These are phyloP conservation scores for Verticillium longisporum DNA, from an alignment of 2,329 filamentous ascomycete genomes.

Conservation along the genomic window DNA sequence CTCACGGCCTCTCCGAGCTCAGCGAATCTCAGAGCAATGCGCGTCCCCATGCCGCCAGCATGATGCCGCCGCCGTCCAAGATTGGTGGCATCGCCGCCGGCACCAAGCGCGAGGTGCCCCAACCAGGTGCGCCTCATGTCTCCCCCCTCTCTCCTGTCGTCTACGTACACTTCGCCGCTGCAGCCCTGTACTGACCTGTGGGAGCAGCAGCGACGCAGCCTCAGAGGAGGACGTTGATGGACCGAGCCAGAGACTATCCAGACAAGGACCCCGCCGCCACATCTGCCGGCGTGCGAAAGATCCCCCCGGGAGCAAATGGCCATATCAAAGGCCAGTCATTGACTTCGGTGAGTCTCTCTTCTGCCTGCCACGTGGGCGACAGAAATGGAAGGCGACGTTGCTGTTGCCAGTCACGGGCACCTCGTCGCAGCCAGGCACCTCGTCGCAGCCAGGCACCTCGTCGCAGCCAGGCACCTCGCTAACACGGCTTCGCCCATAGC, in stretches of 20 bases:
- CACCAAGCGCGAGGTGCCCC: constrained; percentile 44
- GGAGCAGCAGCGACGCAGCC: constrained; percentile 47
- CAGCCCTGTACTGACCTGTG: constrained; percentile 4
- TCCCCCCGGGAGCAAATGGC: constrained; percentile 6
- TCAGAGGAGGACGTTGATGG: constrained; percentile 53
- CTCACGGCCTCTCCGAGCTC: constrained; percentile 42
- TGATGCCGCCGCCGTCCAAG: constrained; percentile 28
- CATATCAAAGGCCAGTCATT: constrained; percentile 1
- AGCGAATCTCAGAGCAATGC: constrained; percentile 55
- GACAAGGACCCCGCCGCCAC: constrained; percentile 29
- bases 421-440: too few relatives aligned
- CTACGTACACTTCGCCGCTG: too few relatives aligned
- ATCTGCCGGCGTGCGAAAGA: constrained; percentile 6
- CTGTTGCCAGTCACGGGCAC: too few relatives aligned
- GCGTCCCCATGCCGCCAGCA: constrained; percentile 36
- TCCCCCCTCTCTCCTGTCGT: too few relatives aligned
- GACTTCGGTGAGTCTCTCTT: constrained; percentile 6
- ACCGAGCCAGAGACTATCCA: constrained; percentile 46
- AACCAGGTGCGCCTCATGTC: constrained; percentile 30
- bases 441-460: too few relatives aligned
- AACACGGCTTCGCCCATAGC: constrained; percentile 11
- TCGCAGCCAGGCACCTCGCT: background rate
- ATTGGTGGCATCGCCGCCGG: constrained; percentile 15
- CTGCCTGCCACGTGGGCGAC: background rate
- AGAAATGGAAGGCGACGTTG: too few relatives aligned